These are phyloP conservation scores for Lactarius vividus DNA, from an alignment of 768 basidiomycete species.

Conservation along the genomic window DNA sequence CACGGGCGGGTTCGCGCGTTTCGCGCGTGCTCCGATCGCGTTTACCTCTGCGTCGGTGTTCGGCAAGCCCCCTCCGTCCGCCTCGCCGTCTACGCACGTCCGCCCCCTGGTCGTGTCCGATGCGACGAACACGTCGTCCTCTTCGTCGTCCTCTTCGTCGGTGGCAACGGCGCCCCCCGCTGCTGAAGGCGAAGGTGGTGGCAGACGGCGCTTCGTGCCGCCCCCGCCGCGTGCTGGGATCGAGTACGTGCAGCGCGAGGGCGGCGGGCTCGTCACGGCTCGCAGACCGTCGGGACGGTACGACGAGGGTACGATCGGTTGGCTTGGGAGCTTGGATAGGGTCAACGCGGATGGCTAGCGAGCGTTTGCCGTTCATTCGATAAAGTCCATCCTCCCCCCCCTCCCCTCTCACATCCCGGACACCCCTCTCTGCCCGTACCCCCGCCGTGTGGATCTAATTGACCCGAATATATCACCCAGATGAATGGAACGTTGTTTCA, in stretches of 20 bases:
- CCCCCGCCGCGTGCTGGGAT: slow-evolving; percentile 14
- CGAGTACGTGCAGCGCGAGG: slow-evolving; percentile 13
- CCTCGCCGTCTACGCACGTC: background rate
- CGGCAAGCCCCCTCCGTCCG: background rate
- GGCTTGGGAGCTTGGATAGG: slow-evolving; percentile 8
- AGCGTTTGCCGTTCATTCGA: background rate
- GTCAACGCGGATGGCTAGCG: background rate
- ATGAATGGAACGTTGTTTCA: background rate
- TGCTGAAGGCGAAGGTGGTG: background rate
- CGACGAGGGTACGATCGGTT: background rate
- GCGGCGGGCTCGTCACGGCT: slow-evolving; percentile 18
- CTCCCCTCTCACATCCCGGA: background rate
- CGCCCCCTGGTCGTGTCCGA: slow-evolving; percentile 4
- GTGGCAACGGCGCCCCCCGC: background rate
- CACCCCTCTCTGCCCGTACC: background rate
- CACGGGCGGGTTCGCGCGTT: slow-evolving; percentile 10
- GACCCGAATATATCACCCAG: background rate
- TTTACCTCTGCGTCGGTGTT: background rate
- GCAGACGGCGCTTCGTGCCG: slow-evolving; percentile 12
- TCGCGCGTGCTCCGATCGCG: background rate
- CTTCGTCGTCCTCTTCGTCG: background rate
- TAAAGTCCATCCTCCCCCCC: background rate
- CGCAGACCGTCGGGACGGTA: slow-evolving; percentile 1
- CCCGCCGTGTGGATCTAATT: background rate
- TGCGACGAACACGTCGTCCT: background rate